Base-by-base conservation (phyloP, 1,139 yeast genomes). In the Eremothecium sinecaudum region DNA sequence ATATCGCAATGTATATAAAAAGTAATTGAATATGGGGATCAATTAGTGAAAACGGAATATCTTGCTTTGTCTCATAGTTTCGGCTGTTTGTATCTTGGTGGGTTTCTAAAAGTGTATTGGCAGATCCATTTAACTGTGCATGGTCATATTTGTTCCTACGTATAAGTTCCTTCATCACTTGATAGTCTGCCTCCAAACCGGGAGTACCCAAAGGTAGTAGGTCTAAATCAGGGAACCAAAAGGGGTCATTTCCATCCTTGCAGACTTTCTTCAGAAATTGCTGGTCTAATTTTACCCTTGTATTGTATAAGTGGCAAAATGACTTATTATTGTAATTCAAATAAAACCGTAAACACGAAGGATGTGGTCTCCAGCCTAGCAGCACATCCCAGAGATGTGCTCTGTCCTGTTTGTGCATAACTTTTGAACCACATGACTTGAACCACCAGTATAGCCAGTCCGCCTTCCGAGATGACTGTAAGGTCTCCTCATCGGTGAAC, bases 401-500 rank as follows among this genome's bases (percentile, higher is more conserved):
- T 36, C 95, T 62, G 57, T 84, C 95, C 42, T 69, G 68, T 42
- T 79, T 69, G 34, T 87, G 79, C 74, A 93, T 77, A 6, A 80
- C 87, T 57, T 82, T 81, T 9, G 92, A 73, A n/a, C 96, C 96
- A 51, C 83, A 73, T 68, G 83, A 86, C 52, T 86, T 83, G 44
- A 86, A 64, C 96, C 96, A 87, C 94, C 95, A 87, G 24, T 83
- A 69, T 23, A 86, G 64, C 96, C 96, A 87, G 51, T 81, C 92
- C 47, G 82, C 92, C 47, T 83, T 87, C 36, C 72, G 69, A 32
- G 73, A 62, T 13, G 55, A 63, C 25, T 77, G 78, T 44, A 71
- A 64, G 30, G 76, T 70, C 37, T 80, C 90, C 50, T 87, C 96
- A 49, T 84, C 94, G 31, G 75, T 79, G 45, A 87, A 73, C 44